These are phyloP conservation scores for Penicillium crystallinum DNA, from an alignment of 495 filamentous ascomycete species.

Conservation along the genomic window DNA sequence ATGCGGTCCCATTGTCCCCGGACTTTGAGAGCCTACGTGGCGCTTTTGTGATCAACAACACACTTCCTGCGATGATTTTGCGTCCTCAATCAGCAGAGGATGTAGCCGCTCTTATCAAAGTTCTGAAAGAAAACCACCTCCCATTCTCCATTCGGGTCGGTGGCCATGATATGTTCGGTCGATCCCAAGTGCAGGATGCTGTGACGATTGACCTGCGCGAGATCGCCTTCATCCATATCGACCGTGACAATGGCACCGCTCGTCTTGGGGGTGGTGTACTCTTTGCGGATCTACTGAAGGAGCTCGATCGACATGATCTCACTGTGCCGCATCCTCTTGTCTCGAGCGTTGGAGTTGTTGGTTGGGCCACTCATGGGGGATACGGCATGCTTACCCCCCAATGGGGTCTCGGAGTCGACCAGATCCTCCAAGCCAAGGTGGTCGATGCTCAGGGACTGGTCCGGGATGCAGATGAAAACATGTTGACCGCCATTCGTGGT, in stretches of 20 bases:
- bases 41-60: conserved; percentile 10
- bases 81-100: conserved; percentile 31
- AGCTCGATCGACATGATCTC: conserved; percentile 5
- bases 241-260: conserved; percentile 17
- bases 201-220: conserved; percentile 38
- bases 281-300: conserved; percentile 3
- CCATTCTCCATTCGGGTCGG: conserved; percentile 32
- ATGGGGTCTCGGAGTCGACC: conserved; percentile 35
- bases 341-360: conserved; percentile 28
- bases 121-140: conserved; percentile 16
- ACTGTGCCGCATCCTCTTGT: conserved; percentile 6
- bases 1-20: conserved; percentile 3
- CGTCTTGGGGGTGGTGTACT: conserved; percentile 33
- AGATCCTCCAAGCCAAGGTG: conserved; percentile 34
- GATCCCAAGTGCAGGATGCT: conserved; percentile 17
- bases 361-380: conserved; percentile 36
- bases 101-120: conserved; percentile 24
- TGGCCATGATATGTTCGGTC: conserved; percentile 32
- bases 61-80: conserved; percentile 11
- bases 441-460: conserved; percentile 30
- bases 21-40: conserved; percentile 6
- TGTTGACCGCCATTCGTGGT: conserved; percentile 34
- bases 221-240: conserved; percentile 28
- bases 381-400: conserved; percentile 31
- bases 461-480: conserved; percentile 24